Conservation (phyloP, 2,329 filamentous ascomycete species). For the Zasmidium angulare region DNA sequence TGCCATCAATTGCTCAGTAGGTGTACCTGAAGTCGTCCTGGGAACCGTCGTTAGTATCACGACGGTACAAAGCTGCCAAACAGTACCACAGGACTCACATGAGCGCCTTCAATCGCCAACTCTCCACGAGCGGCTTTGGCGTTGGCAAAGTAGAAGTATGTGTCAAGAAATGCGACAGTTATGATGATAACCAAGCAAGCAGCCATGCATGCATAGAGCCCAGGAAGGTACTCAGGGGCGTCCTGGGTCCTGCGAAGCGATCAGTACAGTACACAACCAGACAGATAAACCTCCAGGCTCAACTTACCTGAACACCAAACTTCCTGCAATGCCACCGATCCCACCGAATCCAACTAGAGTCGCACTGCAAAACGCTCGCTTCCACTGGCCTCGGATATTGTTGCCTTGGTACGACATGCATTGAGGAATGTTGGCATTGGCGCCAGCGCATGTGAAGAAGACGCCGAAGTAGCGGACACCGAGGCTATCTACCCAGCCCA, state of each 20-base stretch:
- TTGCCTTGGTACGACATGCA: slow-evolving; percentile 79
- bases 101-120: slow-evolving; percentile 23
- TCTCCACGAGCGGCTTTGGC: slow-evolving; percentile 21
- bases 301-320: slow-evolving; percentile 14
- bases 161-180: slow-evolving; percentile 20
- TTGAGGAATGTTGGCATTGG: slow-evolving; percentile 73
- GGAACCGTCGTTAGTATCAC: not conserved
- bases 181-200: slow-evolving; percentile 23
- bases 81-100: slow-evolving; percentile 11
- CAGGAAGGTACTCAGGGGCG: slow-evolving; percentile 23
- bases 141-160: slow-evolving; percentile 24
- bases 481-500: slow-evolving; percentile 26
- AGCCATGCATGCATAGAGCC: slow-evolving; percentile 27
- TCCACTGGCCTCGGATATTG: slow-evolving; percentile 86
- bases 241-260: slow-evolving; percentile 15
- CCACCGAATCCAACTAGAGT: slow-evolving; percentile 71
- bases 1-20: not conserved
- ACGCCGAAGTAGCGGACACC: slow-evolving; percentile 63
- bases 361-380: slow-evolving; percentile 74
- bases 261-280: not conserved
- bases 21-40: slow-evolving; percentile 26
- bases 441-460: slow-evolving; percentile 73
- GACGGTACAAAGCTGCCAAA: not conserved
- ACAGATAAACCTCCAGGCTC: no score
- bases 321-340: slow-evolving; percentile 24